Base-by-base conservation (phyloP, 495 filamentous ascomycete species). In the Aspergillus bertholletiae region DNA sequence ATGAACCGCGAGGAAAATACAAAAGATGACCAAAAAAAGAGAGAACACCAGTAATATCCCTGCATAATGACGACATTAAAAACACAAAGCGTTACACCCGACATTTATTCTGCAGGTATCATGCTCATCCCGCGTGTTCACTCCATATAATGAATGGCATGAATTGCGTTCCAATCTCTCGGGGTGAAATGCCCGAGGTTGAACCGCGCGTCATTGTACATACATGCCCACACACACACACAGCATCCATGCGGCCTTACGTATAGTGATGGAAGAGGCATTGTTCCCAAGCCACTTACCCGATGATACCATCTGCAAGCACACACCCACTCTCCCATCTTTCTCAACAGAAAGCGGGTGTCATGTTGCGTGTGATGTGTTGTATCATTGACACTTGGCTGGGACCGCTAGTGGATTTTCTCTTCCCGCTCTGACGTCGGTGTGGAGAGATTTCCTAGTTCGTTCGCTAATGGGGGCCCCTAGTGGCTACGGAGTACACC, bases 61-160 rank as follows among this genome's bases (percentile, higher is more conserved):
- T 55, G 58, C 60, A 62, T 26, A 54, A 70, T 67, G 65, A 70
- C 67, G 65, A 61, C 62, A 59, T 57, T 52, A 52, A 24, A 15
- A 15, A n/a, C 34, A 5, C 26, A 6, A 15, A n/a, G 3, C n/a
- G 18, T 43, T 43, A 43, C 46, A 59, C 49, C 56, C 27, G 26
- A 11, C 21, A 17, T 24, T 43, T 27, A 45, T 48, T 59, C 52
- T 59, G 57, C 57, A 59, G 52, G 53, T 41, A 55, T 55, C 46
- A 44, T 51, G 48, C 40, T 43, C 18, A n/a, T 43, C 51, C 51
- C 41, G 56, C 56, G 27, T 59, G 48, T 50, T 47, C 21, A n/a
- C n/a, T n/a, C n/a, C n/a, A n/a, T n/a, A n/a, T n/a, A n/a, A n/a
- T n/a, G n/a, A n/a, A n/a, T n/a, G n/a, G n/a, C n/a, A n/a, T n/a